Evolutionary conservation across 441 rosid species (phyloP).

Genomic region (Erysimum pusillum): DNA sequence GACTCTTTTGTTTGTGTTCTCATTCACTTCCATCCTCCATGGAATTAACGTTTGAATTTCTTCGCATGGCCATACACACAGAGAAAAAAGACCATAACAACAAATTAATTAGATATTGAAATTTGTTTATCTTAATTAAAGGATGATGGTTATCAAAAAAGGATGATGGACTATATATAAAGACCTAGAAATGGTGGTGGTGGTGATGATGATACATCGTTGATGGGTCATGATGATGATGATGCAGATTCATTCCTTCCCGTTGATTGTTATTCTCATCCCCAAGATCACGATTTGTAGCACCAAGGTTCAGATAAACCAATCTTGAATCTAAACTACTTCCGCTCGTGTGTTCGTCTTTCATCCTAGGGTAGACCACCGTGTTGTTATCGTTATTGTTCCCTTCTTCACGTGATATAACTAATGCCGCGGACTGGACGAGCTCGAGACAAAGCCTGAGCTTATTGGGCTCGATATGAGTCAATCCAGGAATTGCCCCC

Average conservation of each 20-base stretch:
- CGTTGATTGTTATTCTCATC: slow-evolving; percentile 64
- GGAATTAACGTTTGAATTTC: slow-evolving; percentile 5
- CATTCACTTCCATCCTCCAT: not conserved
- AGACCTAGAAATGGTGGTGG: slow-evolving; percentile 53
- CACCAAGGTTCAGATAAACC: slow-evolving; percentile 93
- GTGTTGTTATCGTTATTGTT: slow-evolving; percentile 54
- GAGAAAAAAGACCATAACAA: not conserved
- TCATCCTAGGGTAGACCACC: slow-evolving; percentile 66
- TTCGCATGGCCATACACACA: slow-evolving; percentile 27
- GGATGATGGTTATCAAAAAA: slow-evolving; percentile 11
- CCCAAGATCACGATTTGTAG: slow-evolving; percentile 74
- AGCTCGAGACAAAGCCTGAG: slow-evolving; percentile 96
- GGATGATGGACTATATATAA: slow-evolving; percentile 1
- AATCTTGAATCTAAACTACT: slow-evolving; percentile 82
- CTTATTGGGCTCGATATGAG: slow-evolving; percentile 95
- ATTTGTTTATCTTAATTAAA: slow-evolving; percentile 32
- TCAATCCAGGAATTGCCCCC: slow-evolving; percentile 96
- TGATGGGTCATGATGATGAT: slow-evolving; percentile 50
- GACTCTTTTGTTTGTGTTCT: slow-evolving; percentile 22
- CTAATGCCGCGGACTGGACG: slow-evolving; percentile 96
- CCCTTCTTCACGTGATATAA: slow-evolving; percentile 96
- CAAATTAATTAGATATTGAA: slow-evolving; percentile 29
- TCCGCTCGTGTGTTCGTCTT: slow-evolving; percentile 68
- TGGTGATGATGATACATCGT: slow-evolving; percentile 82
- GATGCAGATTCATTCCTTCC: slow-evolving; percentile 69